A percentile compares a stretch with the other conserved stretches of the same genome.
Evolutionary conservation across 1,284 basidiomycete genomes (phyloP).

Genomic region (Pascua guehoae): DNA sequence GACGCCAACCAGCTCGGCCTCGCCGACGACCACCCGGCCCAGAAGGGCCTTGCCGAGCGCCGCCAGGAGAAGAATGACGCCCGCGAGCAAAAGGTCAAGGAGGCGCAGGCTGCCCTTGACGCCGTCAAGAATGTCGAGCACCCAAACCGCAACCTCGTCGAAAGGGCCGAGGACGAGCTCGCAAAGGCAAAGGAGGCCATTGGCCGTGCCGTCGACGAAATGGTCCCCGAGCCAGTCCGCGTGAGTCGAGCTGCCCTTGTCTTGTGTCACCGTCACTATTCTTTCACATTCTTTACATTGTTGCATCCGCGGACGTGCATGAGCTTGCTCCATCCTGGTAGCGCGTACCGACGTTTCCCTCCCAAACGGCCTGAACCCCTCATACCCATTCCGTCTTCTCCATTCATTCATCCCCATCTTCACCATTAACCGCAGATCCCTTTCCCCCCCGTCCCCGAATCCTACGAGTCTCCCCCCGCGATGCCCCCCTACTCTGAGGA

Average conservation of each 20-base stretch:
- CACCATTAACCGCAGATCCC: slow-evolving; percentile 49
- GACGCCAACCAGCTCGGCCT: slow-evolving; percentile 77
- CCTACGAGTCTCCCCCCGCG: slow-evolving; percentile 50
- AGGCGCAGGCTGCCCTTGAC: slow-evolving; percentile 27
- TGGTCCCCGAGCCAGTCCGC: slow-evolving; percentile 53
- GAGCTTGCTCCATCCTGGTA: too few species aligned
- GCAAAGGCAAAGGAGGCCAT: slow-evolving; percentile 50
- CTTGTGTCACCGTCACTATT: not conserved
- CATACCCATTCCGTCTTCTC: not conserved
- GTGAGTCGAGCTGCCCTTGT: slow-evolving; percentile 26
- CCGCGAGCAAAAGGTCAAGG: slow-evolving; percentile 35
- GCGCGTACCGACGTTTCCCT: too few species aligned
- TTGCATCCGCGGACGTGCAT: not conserved
- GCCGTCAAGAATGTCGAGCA: slow-evolving; percentile 7
- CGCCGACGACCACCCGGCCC: slow-evolving; percentile 57
- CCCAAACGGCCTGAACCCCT: too few species aligned
- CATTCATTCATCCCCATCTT: not conserved
- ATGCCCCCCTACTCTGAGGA: slow-evolving; percentile 49
- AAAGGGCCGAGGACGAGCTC: slow-evolving; percentile 30
- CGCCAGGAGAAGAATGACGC: slow-evolving; percentile 39
- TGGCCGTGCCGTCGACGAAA: slow-evolving; percentile 57
- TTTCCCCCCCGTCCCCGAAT: slow-evolving; percentile 58
- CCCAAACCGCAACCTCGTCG: slow-evolving; percentile 22
- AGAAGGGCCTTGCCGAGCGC: slow-evolving; percentile 51
- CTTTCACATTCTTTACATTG: not conserved